Conservation (phyloP, 2,329 filamentous ascomycete genomes). For the Lasiodiplodia sp. region DNA sequence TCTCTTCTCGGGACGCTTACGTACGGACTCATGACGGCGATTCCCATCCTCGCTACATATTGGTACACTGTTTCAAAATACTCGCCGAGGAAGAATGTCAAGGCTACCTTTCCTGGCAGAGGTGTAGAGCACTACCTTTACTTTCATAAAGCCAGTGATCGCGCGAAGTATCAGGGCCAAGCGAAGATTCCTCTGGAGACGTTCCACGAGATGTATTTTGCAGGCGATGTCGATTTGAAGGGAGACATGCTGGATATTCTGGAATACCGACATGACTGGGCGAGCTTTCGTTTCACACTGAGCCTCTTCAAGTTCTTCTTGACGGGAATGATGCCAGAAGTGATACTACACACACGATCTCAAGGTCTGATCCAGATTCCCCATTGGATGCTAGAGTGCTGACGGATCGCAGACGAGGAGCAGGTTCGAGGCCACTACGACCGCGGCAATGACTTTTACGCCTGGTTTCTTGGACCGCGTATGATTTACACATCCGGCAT, state of each 20-base stretch:
- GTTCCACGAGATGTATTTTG: conserved; percentile 98
- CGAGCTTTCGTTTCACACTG: conserved; percentile 88
- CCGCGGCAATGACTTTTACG: conserved; percentile 97
- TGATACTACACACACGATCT: conserved; percentile 89
- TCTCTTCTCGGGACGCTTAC: conserved; percentile 68
- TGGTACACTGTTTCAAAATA: conserved; percentile 82
- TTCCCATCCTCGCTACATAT: conserved; percentile 82
- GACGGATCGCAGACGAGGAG: conserved; percentile 75
- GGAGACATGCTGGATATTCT: conserved; percentile 87
- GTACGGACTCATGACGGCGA: conserved; percentile 71
- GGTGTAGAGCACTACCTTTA: conserved; percentile 90
- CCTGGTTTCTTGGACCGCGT: conserved; percentile 95
- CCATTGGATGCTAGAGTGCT: too few species aligned
- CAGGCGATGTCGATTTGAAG: conserved; percentile 93
- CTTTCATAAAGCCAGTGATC: conserved; percentile 71
- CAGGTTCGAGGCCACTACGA: conserved; percentile 98
- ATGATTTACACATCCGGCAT: conserved; percentile 99
- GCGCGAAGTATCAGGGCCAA: conserved; percentile 74
- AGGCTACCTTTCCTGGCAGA: conserved; percentile 83
- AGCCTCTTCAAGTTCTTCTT: conserved; percentile 88
- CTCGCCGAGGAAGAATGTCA: conserved; percentile 90
- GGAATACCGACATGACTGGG: conserved; percentile 97
- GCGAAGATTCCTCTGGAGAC: conserved; percentile 90
- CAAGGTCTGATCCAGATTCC: conserved; percentile 65
- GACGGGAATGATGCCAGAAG: conserved; percentile 84